A percentile compares a stretch with the other conserved stretches of the same genome.
Evolutionary conservation across 75 land plant genomes (phyloP).

Genomic region (Adiantum capillusveneris): DNA sequence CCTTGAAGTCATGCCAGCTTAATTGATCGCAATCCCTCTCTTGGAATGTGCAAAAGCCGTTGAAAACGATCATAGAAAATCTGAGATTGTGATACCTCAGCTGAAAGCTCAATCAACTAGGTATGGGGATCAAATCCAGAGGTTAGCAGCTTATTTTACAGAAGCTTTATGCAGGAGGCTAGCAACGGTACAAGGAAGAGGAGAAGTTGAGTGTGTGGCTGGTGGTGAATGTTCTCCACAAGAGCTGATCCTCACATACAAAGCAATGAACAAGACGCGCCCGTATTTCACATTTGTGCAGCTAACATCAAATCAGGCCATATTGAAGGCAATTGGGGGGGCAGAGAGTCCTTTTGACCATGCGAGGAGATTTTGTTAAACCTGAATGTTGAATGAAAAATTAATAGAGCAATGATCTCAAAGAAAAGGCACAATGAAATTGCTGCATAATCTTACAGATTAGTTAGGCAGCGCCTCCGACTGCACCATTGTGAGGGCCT

Average conservation of each 20-base stretch:
- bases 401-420: no score
- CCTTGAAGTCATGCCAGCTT: no score
- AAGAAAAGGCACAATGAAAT: no score
- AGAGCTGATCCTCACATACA: constrained; percentile 49
- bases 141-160: constrained; percentile 63
- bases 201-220: background rate
- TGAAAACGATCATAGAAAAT: constrained; percentile 36
- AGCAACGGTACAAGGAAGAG: constrained; percentile 3
- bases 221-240: background rate
- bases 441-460: no score
- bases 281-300: constrained; percentile 86
- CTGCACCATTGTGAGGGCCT: no score
- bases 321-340: constrained; percentile 53
- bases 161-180: constrained; percentile 50
- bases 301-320: constrained; percentile 87
- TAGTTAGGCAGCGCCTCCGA: no score
- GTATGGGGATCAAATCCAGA: constrained; percentile 57
- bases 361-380: no score
- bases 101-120: constrained; percentile 38
- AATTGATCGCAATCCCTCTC: no score
- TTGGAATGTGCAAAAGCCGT: background rate
- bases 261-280: constrained; percentile 76
- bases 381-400: no score
- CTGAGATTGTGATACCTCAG: constrained; percentile 29
- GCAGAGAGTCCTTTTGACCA: no score